A percentile compares a stretch with the other conserved stretches of the same genome.
These are phyloP conservation scores for Sutorius eximius DNA, from an alignment of 1,284 basidiomycete genomes.

Conservation along the genomic window DNA sequence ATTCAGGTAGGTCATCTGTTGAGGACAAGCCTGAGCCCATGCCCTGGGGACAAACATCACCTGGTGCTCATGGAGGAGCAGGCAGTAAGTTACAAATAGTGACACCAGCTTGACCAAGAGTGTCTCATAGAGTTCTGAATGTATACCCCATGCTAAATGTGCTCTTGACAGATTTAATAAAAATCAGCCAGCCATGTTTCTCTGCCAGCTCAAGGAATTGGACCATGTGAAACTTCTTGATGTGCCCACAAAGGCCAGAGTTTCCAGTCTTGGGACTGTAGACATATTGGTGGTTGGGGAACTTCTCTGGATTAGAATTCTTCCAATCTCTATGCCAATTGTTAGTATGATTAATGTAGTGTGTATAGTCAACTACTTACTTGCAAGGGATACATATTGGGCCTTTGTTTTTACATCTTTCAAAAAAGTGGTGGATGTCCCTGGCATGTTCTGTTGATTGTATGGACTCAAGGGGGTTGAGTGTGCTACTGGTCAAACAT, in stretches of 20 bases:
- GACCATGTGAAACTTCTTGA: background rate
- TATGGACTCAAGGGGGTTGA: background rate
- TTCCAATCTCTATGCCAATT: background rate
- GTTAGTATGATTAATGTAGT: background rate
- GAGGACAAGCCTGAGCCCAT: too few relatives aligned
- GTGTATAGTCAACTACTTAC: background rate
- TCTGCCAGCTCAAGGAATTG: background rate
- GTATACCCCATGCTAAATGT: too few relatives aligned
- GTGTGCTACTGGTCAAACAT: background rate
- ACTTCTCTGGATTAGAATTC: background rate
- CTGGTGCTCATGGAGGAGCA: too few relatives aligned
- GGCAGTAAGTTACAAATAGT: too few relatives aligned
- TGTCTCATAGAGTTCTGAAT: too few relatives aligned
- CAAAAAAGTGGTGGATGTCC: background rate
- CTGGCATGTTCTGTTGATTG: background rate
- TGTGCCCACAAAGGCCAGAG: background rate
- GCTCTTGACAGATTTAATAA: background rate
- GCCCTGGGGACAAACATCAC: too few relatives aligned
- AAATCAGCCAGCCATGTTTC: background rate
- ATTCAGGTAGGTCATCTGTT: too few relatives aligned
- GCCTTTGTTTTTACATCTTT: background rate
- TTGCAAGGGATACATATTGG: background rate
- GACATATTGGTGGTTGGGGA: background rate
- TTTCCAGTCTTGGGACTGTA: background rate
- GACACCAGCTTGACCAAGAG: too few relatives aligned